A percentile compares a stretch with the other conserved stretches of the same genome.
Conservation (phyloP, 306 rosid genomes). For the Inga leiocalycina region DNA sequence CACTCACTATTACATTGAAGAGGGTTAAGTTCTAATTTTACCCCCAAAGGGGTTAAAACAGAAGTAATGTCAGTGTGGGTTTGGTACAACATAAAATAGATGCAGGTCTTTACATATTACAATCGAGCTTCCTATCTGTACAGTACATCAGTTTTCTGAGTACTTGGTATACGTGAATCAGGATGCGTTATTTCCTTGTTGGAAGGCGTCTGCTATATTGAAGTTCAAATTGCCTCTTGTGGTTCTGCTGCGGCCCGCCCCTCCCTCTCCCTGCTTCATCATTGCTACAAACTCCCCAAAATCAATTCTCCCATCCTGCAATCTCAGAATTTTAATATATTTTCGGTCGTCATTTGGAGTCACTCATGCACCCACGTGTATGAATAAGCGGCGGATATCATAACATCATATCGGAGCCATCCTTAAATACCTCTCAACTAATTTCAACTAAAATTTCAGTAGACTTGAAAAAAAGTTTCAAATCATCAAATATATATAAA, state of each 20-base stretch:
- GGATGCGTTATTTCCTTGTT: constrained; percentile 57
- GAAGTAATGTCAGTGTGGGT: no score
- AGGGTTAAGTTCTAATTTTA: no score
- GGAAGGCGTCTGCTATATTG: constrained; percentile 78
- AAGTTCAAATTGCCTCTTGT: constrained; percentile 72
- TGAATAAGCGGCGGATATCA: neutral
- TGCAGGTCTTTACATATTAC: neutral
- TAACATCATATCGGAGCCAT: neutral
- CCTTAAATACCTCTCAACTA: no score
- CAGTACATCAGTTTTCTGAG: constrained; percentile 27
- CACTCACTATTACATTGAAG: neutral
- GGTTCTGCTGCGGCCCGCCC: constrained; percentile 64
- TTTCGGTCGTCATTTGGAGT: no score
- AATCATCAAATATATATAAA: neutral
- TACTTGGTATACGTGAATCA: constrained; percentile 21
- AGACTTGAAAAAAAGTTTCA: neutral
- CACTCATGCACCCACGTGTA: neutral
- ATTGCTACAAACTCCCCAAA: constrained; percentile 83
- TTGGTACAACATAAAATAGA: no score
- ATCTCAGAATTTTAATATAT: neutral
- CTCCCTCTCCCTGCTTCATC: constrained; percentile 79
- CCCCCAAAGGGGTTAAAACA: no score
- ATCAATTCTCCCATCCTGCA: constrained; percentile 91
- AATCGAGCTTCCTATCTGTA: constrained; percentile 39
- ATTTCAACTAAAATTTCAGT: no score